These are phyloP conservation scores for Metschnikowia shivogae DNA, from an alignment of 805 yeast species.

Conservation along the genomic window DNA sequence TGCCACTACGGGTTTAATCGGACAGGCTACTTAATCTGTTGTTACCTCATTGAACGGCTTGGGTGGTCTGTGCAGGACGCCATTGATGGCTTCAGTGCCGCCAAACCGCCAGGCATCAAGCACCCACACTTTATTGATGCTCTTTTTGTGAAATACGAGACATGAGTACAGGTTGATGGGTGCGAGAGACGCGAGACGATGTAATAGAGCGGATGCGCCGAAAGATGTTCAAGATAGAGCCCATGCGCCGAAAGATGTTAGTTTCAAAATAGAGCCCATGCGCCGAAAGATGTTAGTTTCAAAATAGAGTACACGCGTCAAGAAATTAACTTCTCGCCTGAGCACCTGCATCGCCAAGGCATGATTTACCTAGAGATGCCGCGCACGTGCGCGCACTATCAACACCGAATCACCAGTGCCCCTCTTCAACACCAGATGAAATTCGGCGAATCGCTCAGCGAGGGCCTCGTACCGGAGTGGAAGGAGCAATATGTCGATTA, in stretches of 20 bases:
- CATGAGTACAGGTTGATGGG: background rate
- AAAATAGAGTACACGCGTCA: background rate
- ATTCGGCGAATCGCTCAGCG: conserved; percentile 62
- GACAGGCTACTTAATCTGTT: conserved; percentile 69
- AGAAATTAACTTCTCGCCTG: too few species aligned
- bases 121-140: conserved; percentile 77
- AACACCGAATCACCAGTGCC: background rate
- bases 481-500: conserved; percentile 74
- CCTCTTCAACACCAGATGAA: conserved; percentile 43
- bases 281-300: background rate
- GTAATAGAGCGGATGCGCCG: too few species aligned
- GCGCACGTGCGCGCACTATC: background rate
- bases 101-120: conserved; percentile 69
- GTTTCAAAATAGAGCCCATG: too few species aligned
- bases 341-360: too few species aligned
- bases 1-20: conserved; percentile 82
- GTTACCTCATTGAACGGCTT: conserved; percentile 58
- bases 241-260: background rate
- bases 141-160: conserved; percentile 58
- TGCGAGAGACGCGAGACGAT: too few species aligned
- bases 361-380: background rate
- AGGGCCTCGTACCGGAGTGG: conserved; percentile 85
- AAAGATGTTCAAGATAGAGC: too few species aligned
- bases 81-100: conserved; percentile 49
- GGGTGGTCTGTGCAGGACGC: conserved; percentile 64